phyloP scores from a whole-genome alignment of 768 basidiomycete genomes.

The Trametes sanguinea region DNA sequence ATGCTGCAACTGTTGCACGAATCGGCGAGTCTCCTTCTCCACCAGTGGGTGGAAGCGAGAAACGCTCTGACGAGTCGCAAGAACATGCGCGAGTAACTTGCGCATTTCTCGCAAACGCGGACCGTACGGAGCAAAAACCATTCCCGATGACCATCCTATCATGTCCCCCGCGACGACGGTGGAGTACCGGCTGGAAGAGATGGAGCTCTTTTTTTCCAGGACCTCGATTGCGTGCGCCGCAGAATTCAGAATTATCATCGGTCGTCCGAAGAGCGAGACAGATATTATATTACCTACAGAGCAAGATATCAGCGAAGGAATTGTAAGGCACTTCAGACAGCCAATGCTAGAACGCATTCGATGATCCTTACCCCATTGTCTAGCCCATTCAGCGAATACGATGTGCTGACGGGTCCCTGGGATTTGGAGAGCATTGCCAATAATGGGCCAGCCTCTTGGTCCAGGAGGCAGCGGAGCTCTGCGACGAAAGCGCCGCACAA shows the following conservation, averaged over 20 bases:
- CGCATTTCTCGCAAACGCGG: constrained; percentile 46
- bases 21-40: constrained; percentile 44
- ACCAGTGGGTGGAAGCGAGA: constrained; percentile 38
- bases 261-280: constrained; percentile 30
- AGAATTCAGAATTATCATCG: constrained; percentile 35
- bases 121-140: constrained; percentile 43
- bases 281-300: constrained; percentile 32
- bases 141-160: constrained; percentile 31
- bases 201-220: constrained; percentile 31
- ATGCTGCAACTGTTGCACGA: constrained; percentile 43
- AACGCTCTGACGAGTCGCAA: constrained; percentile 43
- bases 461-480: constrained; percentile 33
- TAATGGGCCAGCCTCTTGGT: constrained; percentile 28
- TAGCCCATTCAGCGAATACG: constrained; percentile 30
- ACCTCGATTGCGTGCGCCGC: constrained; percentile 28
- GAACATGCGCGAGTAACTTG: constrained; percentile 41
- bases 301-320: not conserved
- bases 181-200: constrained; percentile 29
- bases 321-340: not conserved
- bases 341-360: no score
- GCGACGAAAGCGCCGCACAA: not conserved
- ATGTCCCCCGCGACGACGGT: constrained; percentile 27
- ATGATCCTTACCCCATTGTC: constrained; percentile 30
- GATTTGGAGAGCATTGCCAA: constrained; percentile 32
- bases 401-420: constrained; percentile 28